Evolutionary conservation across 495 filamentous ascomycete genomes (phyloP), one percentile per base, ranked within the genome.

Genomic region (Aspergillus homomorphus): DNA sequence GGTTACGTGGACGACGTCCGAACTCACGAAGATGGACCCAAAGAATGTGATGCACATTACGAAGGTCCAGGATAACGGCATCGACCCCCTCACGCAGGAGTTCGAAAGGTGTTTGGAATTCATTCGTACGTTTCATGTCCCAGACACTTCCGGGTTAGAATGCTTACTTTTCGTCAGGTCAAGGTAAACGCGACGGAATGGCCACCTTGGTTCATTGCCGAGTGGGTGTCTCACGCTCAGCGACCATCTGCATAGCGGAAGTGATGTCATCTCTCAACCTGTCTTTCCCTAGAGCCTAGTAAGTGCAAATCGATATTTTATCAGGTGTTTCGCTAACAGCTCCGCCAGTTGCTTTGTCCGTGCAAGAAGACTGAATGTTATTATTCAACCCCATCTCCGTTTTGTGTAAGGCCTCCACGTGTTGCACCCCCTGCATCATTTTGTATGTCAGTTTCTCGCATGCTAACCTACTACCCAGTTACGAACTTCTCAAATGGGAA

Each of bases 211-310:
- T 98, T 23, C 94, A 98, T 71, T 98, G 94, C 70, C 87, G 95
- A 14, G 94, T 98, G 45, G 94, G 94, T 49, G 94, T 98, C 58
- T 96, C 92, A 19, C 82, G 94, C 58, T 93, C 89, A 50, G 94
- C 94, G 20, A 98, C 94, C 8, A 96, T 98, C 68, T 98, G 94
- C 74, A 98, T 98, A 66, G 94, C 94, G 30, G 92, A 97, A 73
- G 93, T 98, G 20, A 98, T 98, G 94, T 82, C 87, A 14, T 77
- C 85, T 7, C 68, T 88, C 26, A 77, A 83, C 24, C 75, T 97
- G 49, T 94, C 91, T 3, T 96, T 97, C 67, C 91, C 94, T 16
- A 81, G 90, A 46, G 94, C 94, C 48, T 98, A 98, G 83, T 87
- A 72, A 66, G 84, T 81, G 4, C 42, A 52, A 20, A 43, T 58